phyloP scores from a whole-genome alignment of 495 filamentous ascomycete species.

The Hypoxylon lienhwacheense region DNA sequence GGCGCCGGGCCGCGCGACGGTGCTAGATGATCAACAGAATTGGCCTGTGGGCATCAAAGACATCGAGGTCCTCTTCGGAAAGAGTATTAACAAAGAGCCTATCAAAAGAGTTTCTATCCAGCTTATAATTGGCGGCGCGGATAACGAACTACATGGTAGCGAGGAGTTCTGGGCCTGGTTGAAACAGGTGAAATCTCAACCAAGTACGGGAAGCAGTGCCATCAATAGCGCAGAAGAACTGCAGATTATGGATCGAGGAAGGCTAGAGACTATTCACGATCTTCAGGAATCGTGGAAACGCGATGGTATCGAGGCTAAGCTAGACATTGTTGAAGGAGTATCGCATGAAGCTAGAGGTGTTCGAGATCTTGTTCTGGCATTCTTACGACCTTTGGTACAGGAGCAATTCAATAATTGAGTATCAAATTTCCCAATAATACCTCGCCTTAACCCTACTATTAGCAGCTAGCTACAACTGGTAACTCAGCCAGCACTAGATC shows the following conservation, averaged over 20 bases:
- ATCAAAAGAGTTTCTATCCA: conserved; percentile 34
- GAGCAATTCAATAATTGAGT: neutral
- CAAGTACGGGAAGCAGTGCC: neutral
- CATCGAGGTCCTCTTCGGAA: conserved; percentile 26
- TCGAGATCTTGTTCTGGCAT: conserved; percentile 18
- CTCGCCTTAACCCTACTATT: too few relatives aligned
- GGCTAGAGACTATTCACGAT: conserved; percentile 15
- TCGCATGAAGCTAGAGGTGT: conserved; percentile 22
- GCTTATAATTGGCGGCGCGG: conserved; percentile 27
- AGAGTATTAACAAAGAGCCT: conserved; percentile 12
- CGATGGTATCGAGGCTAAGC: conserved; percentile 20
- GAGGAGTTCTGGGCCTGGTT: conserved; percentile 35
- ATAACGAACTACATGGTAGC: conserved; percentile 22
- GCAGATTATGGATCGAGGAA: conserved; percentile 9
- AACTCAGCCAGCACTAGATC: neutral
- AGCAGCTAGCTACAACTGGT: too few relatives aligned
- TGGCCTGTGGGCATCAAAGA: conserved; percentile 36
- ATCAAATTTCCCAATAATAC: too few relatives aligned
- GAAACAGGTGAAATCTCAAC: conserved; percentile 8
- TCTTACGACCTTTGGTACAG: conserved; percentile 17
- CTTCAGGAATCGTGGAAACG: conserved; percentile 20
- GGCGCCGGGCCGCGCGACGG: conserved; percentile 33
- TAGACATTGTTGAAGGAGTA: conserved; percentile 26
- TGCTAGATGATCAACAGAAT: conserved; percentile 16
- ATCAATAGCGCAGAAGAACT: neutral